phyloP scores from a whole-genome alignment of 148 eudicot species.

The Amaranthus cruentus region DNA sequence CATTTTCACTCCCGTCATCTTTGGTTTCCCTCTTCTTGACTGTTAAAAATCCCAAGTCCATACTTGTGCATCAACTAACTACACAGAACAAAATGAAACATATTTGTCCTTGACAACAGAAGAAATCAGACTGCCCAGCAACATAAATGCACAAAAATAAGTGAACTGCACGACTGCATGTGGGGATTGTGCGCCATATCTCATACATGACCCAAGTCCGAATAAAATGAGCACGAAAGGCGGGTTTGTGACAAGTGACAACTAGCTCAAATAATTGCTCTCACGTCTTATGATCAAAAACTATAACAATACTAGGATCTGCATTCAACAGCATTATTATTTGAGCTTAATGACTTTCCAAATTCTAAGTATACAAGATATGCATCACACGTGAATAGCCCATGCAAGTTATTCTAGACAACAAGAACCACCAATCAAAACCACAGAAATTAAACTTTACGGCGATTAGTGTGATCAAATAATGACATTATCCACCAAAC shows the following conservation, averaged over 20 bases:
- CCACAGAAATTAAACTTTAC: too few species aligned
- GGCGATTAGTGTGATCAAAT: background rate
- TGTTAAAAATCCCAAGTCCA: too few species aligned
- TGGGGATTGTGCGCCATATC: background rate
- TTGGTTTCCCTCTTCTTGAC: too few species aligned
- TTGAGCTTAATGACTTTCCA: background rate
- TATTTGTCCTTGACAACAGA: too few species aligned
- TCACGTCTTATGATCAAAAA: too few species aligned
- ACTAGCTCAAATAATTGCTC: too few species aligned
- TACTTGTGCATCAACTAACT: too few species aligned
- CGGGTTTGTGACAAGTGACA: too few species aligned
- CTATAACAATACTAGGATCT: too few species aligned
- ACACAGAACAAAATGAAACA: too few species aligned
- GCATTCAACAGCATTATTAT: background rate
- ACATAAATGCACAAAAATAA: background rate
- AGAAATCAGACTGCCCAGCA: background rate
- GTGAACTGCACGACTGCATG: background rate
- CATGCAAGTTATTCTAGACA: background rate
- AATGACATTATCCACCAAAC: background rate
- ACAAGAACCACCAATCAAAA: background rate
- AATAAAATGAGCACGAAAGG: background rate
- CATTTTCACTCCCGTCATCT: too few species aligned
- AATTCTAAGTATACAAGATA: background rate
- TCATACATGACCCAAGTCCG: too few species aligned
- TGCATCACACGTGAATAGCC: background rate